These are phyloP conservation scores for Schizosaccharomyces lindneri DNA, from an alignment of 805 yeast species.

Conservation along the genomic window DNA sequence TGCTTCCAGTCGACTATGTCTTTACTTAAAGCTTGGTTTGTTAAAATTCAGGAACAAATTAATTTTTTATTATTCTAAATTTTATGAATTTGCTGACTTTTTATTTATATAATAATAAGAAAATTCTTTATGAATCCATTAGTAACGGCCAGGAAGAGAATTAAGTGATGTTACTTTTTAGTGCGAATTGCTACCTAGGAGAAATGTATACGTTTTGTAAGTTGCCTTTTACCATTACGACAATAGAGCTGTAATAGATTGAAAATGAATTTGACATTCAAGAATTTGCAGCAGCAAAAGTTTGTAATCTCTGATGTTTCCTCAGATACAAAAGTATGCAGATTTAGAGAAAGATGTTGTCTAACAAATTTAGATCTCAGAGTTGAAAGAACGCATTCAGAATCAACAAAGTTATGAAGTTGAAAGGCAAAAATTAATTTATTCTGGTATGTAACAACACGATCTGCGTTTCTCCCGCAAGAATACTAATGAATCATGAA, in stretches of 20 bases:
- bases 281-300: slow-evolving; percentile 81
- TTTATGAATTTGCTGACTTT: too few relatives aligned
- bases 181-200: background rate
- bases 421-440: slow-evolving; percentile 64
- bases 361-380: background rate
- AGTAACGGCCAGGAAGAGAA: too few relatives aligned
- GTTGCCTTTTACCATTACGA: background rate
- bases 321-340: slow-evolving; percentile 23
- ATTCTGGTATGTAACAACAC: slow-evolving; percentile 29
- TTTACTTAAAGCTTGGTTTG: too few relatives aligned
- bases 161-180: background rate
- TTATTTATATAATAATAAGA: too few relatives aligned
- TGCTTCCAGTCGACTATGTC: too few relatives aligned
- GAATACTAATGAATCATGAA: slow-evolving; percentile 1
- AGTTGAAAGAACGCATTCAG: slow-evolving; percentile 54
- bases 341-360: background rate
- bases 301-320: slow-evolving; percentile 44
- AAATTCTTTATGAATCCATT: too few relatives aligned
- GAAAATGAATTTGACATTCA: slow-evolving; percentile 53
- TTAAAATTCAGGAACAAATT: too few relatives aligned
- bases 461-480: background rate
- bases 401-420: slow-evolving; percentile 41
- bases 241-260: background rate
- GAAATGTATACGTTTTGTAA: background rate
- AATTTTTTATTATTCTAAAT: too few relatives aligned